Percentiles rank a stretch among this genome's conserved stretches.
Evolutionary conservation across 2,329 filamentous ascomycete species (phyloP).

Genomic region (Aureobasidium sp.): DNA sequence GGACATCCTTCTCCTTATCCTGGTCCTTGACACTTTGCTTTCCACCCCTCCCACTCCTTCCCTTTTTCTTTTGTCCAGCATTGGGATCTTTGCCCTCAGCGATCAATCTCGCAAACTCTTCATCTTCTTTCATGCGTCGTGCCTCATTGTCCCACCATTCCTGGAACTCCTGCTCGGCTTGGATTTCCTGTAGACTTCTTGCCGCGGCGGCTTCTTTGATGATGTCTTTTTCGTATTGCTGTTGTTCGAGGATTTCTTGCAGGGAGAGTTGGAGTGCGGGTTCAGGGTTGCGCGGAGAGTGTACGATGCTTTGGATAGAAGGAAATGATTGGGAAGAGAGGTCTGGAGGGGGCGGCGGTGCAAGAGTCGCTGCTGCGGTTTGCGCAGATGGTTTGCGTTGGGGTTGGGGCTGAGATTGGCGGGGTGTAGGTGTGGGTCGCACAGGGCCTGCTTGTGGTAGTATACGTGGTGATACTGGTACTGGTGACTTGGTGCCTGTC

Average conservation of each 20-base stretch:
- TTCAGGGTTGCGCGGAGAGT: constrained; percentile 54
- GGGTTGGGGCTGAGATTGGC: not conserved
- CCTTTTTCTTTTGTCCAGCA: constrained; percentile 16
- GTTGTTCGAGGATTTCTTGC: constrained; percentile 80
- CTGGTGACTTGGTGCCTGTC: constrained; percentile 17
- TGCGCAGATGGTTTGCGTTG: constrained; percentile 11
- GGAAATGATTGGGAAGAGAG: constrained; percentile 31
- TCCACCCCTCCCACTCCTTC: constrained; percentile 22
- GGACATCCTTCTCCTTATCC: constrained; percentile 18
- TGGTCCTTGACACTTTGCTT: constrained; percentile 17
- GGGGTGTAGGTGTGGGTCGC: constrained; percentile 13
- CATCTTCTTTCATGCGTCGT: constrained; percentile 46
- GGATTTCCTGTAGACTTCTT: constrained; percentile 84
- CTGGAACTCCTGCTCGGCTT: constrained; percentile 93
- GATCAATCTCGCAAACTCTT: constrained; percentile 11
- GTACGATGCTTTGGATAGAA: constrained; percentile 41
- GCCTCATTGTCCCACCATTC: constrained; percentile 94
- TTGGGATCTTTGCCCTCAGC: not conserved
- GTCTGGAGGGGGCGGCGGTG: constrained; percentile 22
- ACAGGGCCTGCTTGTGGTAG: not conserved
- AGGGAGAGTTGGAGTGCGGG: constrained; percentile 65
- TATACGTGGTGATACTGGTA: constrained; percentile 4
- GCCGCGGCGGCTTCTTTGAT: constrained; percentile 79
- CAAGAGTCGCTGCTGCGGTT: constrained; percentile 1
- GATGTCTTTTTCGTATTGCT: constrained; percentile 74